These are phyloP conservation scores for Trifolium subterraneum DNA, from an alignment of 306 rosid species.

Conservation along the genomic window DNA sequence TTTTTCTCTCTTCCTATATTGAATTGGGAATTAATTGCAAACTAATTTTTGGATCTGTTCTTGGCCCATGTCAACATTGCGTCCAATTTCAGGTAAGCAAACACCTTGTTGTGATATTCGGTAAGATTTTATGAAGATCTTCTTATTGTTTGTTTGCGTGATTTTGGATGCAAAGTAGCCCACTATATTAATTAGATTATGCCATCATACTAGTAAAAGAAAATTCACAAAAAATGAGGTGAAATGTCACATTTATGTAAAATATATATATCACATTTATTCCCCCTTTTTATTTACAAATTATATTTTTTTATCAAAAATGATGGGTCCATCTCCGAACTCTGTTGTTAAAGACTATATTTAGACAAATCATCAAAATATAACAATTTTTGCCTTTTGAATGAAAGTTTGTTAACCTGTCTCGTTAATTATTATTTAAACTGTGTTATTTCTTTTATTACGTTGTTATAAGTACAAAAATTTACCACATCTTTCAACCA, in stretches of 20 bases:
- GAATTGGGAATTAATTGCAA: slow-evolving; percentile 19
- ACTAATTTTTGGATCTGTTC: slow-evolving; percentile 17
- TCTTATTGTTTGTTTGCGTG: slow-evolving; percentile 48
- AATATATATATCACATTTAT: too few relatives aligned
- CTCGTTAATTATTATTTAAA: too few relatives aligned
- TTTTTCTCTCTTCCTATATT: slow-evolving; percentile 23
- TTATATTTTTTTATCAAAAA: too few relatives aligned
- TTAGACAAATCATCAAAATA: too few relatives aligned
- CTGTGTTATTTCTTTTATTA: too few relatives aligned
- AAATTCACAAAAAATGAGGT: neutral
- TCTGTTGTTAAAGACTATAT: too few relatives aligned
- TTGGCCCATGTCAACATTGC: slow-evolving; percentile 51
- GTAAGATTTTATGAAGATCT: slow-evolving; percentile 54
- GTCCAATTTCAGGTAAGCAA: slow-evolving; percentile 53
- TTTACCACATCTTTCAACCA: too few relatives aligned
- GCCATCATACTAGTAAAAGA: slow-evolving; percentile 21
- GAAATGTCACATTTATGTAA: slow-evolving; percentile 40
- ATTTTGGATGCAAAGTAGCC: slow-evolving; percentile 49
- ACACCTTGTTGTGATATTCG: slow-evolving; percentile 49
- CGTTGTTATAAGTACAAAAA: too few relatives aligned
- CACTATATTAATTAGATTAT: slow-evolving; percentile 40
- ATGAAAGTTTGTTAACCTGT: too few relatives aligned
- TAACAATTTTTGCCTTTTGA: too few relatives aligned
- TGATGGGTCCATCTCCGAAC: too few relatives aligned
- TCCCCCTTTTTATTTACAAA: too few relatives aligned